These are phyloP conservation scores for Hymenoscyphus scutula DNA, from an alignment of 2,329 filamentous ascomycete species.

Conservation along the genomic window DNA sequence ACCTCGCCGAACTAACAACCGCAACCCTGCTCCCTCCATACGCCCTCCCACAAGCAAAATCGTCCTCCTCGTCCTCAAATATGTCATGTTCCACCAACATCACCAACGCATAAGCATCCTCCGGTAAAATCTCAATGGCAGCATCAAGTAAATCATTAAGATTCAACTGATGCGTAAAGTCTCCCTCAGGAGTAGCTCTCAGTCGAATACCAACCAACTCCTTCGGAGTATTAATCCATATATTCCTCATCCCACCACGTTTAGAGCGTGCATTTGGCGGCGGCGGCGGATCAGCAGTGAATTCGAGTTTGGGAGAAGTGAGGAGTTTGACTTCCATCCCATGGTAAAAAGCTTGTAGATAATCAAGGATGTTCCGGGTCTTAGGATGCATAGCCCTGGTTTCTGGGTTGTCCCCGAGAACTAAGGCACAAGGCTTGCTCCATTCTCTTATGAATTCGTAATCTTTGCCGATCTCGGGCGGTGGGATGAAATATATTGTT, in stretches of 20 bases:
- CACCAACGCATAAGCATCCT: conserved; percentile 31
- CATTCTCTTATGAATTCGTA: conserved; percentile 18
- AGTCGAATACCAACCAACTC: conserved; percentile 25
- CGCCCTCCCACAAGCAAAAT: conserved; percentile 64
- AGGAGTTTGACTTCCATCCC: conserved; percentile 29
- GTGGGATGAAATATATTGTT: conserved; percentile 28
- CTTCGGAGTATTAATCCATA: conserved; percentile 14
- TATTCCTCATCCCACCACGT: neutral
- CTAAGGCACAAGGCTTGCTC: conserved; percentile 5
- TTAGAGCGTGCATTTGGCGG: neutral
- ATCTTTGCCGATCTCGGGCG: conserved; percentile 19
- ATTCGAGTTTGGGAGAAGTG: conserved; percentile 15
- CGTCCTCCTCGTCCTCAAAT: conserved; percentile 50
- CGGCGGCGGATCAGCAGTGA: conserved; percentile 18
- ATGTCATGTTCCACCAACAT: conserved; percentile 32
- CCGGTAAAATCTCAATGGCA: conserved; percentile 28
- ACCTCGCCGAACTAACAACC: conserved; percentile 61
- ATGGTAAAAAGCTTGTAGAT: conserved; percentile 31
- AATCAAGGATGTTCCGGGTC: conserved; percentile 22
- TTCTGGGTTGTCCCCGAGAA: neutral
- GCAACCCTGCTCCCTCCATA: conserved; percentile 63
- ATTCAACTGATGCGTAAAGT: conserved; percentile 30
- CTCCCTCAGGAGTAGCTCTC: conserved; percentile 22
- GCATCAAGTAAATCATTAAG: conserved; percentile 31
- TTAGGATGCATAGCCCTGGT: conserved; percentile 8